A percentile compares a stretch with the other conserved stretches of the same genome.
These are phyloP conservation scores for Limtongia smithiae DNA, from an alignment of 805 yeast genomes.

Conservation along the genomic window DNA sequence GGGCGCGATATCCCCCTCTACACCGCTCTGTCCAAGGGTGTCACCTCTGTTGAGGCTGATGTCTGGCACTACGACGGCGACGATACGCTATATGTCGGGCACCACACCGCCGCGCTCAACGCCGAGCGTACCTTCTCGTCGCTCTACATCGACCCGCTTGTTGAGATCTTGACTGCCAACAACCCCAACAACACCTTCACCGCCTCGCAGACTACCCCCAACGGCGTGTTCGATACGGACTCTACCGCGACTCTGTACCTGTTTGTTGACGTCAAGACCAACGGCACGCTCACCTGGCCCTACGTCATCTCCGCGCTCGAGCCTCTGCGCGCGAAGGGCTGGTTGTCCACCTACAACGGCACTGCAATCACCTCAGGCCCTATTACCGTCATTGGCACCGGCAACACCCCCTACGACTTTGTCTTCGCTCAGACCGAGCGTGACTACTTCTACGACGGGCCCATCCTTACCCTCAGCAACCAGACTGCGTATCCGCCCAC, in stretches of 20 bases:
- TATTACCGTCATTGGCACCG: conserved; percentile 61
- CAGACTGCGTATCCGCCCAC: conserved; percentile 30
- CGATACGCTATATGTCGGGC: conserved; percentile 49
- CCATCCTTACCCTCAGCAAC: conserved; percentile 37
- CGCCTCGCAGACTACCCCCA: conserved; percentile 18
- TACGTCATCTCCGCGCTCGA: conserved; percentile 46
- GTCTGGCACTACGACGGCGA: conserved; percentile 47
- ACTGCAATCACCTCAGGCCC: conserved; percentile 48
- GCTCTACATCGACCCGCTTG: conserved; percentile 55
- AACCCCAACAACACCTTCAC: conserved; percentile 38
- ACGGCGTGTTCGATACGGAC: conserved; percentile 45
- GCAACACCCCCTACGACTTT: conserved; percentile 52
- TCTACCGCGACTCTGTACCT: conserved; percentile 54
- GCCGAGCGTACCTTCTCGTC: conserved; percentile 46
- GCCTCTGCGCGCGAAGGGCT: conserved; percentile 48
- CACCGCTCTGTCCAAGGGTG: conserved; percentile 49
- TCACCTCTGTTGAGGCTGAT: conserved; percentile 53
- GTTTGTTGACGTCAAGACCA: conserved; percentile 61
- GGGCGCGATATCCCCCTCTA: conserved; percentile 44
- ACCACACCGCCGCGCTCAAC: conserved; percentile 48
- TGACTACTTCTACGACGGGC: conserved; percentile 53
- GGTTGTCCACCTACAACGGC: conserved; percentile 49
- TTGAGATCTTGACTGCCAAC: conserved; percentile 46
- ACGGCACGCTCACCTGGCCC: conserved; percentile 44
- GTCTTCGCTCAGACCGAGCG: conserved; percentile 34